These are phyloP conservation scores for Vickermania spadyakhi DNA, from an alignment of 208 protist genomes.

Conservation along the genomic window DNA sequence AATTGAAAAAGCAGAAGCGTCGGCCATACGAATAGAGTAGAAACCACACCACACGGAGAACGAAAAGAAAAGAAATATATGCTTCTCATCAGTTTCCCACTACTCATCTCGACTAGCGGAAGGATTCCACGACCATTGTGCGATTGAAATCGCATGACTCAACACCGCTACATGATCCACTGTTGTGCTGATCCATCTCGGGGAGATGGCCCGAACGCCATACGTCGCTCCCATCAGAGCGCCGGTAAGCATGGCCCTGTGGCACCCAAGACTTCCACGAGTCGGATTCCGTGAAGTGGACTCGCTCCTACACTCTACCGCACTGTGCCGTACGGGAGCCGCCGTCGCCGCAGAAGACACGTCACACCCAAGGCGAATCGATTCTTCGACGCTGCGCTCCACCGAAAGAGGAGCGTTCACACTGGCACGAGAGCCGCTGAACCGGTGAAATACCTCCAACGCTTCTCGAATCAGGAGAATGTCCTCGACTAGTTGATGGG, in stretches of 20 bases:
- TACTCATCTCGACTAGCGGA: constrained; percentile 26
- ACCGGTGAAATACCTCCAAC: background rate
- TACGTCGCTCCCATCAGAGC: constrained; percentile 61
- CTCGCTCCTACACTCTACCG: too few relatives aligned
- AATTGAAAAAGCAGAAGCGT: too few relatives aligned
- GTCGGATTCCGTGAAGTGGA: too few relatives aligned
- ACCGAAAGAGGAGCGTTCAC: background rate
- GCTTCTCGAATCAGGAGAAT: background rate
- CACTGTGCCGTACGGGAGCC: background rate
- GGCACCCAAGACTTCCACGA: constrained; percentile 16
- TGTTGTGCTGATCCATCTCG: constrained; percentile 67
- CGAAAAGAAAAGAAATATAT: too few relatives aligned
- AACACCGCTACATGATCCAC: constrained; percentile 41
- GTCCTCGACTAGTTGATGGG: background rate
- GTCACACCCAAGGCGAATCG: background rate
- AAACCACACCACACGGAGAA: too few relatives aligned
- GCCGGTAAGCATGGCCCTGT: constrained; percentile 74
- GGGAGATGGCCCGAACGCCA: constrained; percentile 54
- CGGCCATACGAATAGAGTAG: too few relatives aligned
- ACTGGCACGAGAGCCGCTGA: background rate
- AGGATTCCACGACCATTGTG: constrained; percentile 84
- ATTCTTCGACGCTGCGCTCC: background rate
- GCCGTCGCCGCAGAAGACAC: background rate
- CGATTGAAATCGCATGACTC: constrained; percentile 62
- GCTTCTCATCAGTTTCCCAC: too few relatives aligned